Conservation (phyloP, 1,284 basidiomycete genomes). For the Ganoderma meredithae region DNA sequence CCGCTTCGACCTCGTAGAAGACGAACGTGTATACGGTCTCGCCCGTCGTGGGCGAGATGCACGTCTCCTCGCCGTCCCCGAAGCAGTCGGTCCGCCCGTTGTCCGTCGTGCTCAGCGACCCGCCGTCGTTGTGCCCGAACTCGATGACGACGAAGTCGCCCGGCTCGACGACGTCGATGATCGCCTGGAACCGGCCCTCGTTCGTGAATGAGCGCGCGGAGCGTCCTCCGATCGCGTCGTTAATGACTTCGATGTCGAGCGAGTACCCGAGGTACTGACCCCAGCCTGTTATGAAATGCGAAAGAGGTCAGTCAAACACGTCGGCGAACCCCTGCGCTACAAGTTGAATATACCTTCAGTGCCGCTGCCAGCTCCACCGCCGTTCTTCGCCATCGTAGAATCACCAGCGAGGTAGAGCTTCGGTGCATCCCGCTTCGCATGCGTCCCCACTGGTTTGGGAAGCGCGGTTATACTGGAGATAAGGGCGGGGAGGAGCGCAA, state of each 20-base stretch:
- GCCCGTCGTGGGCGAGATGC: slow-evolving; percentile 21
- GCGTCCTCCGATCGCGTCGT: slow-evolving; percentile 54
- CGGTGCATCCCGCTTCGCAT: slow-evolving; percentile 20
- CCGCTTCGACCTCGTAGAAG: slow-evolving; percentile 49
- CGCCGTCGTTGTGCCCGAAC: slow-evolving; percentile 56
- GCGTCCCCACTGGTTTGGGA: background rate
- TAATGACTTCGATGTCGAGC: slow-evolving; percentile 50
- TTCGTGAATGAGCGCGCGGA: slow-evolving; percentile 50
- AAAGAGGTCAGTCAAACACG: background rate
- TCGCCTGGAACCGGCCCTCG: slow-evolving; percentile 25
- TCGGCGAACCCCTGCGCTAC: background rate
- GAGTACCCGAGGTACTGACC: slow-evolving; percentile 52
- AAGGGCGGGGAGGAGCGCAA: slow-evolving; percentile 15
- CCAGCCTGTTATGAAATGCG: slow-evolving; percentile 45
- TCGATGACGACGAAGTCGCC: slow-evolving; percentile 54
- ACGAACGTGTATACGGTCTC: slow-evolving; percentile 31
- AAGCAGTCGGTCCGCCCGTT: slow-evolving; percentile 38
- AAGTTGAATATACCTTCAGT: slow-evolving; percentile 17
- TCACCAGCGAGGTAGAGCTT: slow-evolving; percentile 55
- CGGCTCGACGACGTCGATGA: slow-evolving; percentile 19
- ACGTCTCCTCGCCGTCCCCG: slow-evolving; percentile 17
- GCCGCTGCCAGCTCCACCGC: slow-evolving; percentile 28
- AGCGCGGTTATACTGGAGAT: slow-evolving; percentile 8
- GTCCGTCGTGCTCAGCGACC: slow-evolving; percentile 29
- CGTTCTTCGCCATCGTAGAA: slow-evolving; percentile 46